phyloP scores from a whole-genome alignment of 2,329 filamentous ascomycete genomes.

The Pseudogymnoascus sp. region DNA sequence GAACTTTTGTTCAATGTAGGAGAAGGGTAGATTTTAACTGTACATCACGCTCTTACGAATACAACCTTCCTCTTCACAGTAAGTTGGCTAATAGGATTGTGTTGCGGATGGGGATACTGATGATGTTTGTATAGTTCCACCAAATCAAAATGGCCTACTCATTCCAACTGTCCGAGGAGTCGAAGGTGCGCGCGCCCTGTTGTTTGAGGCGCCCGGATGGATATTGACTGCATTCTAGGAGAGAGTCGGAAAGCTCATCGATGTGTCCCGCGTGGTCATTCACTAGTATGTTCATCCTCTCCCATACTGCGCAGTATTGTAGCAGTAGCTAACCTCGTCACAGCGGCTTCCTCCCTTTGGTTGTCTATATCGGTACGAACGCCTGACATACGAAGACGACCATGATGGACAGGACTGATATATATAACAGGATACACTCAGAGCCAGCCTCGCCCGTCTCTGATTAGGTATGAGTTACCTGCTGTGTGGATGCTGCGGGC shows the following conservation, averaged over 20 bases:
- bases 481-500: neutral
- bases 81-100: neutral
- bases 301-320: neutral
- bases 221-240: constrained; percentile 51
- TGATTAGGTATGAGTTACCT: constrained; percentile 54
- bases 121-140: constrained; percentile 15
- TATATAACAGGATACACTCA: constrained; percentile 69
- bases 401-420: neutral
- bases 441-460: constrained; percentile 80
- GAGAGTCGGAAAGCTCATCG: constrained; percentile 95
- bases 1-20: neutral
- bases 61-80: neutral
- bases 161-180: constrained; percentile 77
- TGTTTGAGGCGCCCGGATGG: constrained; percentile 3
- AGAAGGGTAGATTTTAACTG: neutral
- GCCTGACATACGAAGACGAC: constrained; percentile 19
- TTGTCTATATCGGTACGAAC: constrained; percentile 82
- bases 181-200: constrained; percentile 59
- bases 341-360: constrained; percentile 91
- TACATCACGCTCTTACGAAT: neutral
- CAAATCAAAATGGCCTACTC: constrained; percentile 17
- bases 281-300: constrained; percentile 68
- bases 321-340: constrained; percentile 30
- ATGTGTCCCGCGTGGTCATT: constrained; percentile 84
- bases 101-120: neutral